Evolutionary conservation across 2,329 filamentous ascomycete genomes (phyloP).

Genomic region (Aureobasidium sp.): DNA sequence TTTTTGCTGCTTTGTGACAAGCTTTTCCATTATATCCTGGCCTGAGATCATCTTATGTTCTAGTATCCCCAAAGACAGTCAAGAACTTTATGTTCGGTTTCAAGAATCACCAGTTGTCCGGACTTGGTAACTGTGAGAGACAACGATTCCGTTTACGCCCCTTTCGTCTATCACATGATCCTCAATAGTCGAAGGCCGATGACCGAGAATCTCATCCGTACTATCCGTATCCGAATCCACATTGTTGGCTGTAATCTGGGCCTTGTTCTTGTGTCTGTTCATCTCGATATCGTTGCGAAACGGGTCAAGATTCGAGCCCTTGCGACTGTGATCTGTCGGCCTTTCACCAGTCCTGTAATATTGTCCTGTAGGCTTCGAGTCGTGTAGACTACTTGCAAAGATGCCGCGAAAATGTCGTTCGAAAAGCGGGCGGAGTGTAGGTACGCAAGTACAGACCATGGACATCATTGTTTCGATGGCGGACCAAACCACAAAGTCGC

Average conservation of each 20-base stretch:
- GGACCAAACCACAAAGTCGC: slow-evolving; percentile 7
- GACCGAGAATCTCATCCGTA: slow-evolving; percentile 6
- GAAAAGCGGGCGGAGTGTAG: slow-evolving; percentile 2
- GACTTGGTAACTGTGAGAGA: slow-evolving; percentile 7
- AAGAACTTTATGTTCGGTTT: no score
- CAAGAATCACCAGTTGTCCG: neutral
- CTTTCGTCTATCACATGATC: slow-evolving; percentile 1
- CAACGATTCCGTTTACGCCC: neutral
- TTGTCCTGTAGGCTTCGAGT: neutral
- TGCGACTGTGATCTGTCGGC: neutral
- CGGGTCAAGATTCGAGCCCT: neutral
- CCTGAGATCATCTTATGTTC: no score
- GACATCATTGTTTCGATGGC: slow-evolving; percentile 9
- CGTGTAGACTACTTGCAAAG: neutral
- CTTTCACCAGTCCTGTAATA: slow-evolving; percentile 6
- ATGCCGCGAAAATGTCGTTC: slow-evolving; percentile 1
- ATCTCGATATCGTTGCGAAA: neutral
- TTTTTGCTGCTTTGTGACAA: neutral
- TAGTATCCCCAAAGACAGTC: no score
- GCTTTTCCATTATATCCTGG: neutral
- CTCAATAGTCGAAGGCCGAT: neutral
- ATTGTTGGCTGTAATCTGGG: slow-evolving; percentile 9
- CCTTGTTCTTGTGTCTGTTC: neutral
- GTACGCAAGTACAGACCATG: slow-evolving; percentile 9
- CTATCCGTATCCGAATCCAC: slow-evolving; percentile 11